Conservation (phyloP, 2,329 filamentous ascomycete species). For the Claviceps digitariae region DNA sequence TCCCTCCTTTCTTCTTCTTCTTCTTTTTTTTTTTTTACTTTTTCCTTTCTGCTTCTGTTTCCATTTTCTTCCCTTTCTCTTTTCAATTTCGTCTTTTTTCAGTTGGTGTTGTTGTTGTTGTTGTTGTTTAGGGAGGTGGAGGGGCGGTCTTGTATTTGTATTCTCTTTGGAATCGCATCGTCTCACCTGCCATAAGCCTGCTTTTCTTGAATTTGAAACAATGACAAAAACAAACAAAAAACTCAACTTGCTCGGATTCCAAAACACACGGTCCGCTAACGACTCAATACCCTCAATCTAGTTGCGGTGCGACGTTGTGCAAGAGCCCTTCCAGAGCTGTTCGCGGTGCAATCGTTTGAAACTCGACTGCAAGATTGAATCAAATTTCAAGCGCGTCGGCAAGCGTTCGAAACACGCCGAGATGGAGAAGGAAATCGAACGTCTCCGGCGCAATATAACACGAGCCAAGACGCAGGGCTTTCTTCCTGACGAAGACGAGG, state of each 20-base stretch:
- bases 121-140: no score
- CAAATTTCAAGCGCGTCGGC: constrained; percentile 73
- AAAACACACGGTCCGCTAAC: background rate
- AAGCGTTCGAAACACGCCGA: constrained; percentile 75
- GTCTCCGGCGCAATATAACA: constrained; percentile 46
- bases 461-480: constrained; percentile 47
- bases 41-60: background rate
- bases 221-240: background rate
- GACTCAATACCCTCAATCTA: constrained; percentile 18
- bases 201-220: no score
- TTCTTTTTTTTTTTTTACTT: background rate
- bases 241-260: background rate
- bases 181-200: background rate
- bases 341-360: constrained; percentile 66
- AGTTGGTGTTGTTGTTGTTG: no score
- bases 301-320: constrained; percentile 73
- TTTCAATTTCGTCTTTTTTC: no score
- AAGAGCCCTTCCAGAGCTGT: constrained; percentile 67
- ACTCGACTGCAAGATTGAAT: constrained; percentile 74
- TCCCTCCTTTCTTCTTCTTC: no score
- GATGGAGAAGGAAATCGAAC: constrained; percentile 74
- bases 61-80: no score
- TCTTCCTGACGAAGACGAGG: constrained; percentile 39
- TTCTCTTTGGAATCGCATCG: background rate
- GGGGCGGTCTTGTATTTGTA: no score